phyloP scores from a whole-genome alignment of 208 protist genomes.

The Porcisia hertigi region DNA sequence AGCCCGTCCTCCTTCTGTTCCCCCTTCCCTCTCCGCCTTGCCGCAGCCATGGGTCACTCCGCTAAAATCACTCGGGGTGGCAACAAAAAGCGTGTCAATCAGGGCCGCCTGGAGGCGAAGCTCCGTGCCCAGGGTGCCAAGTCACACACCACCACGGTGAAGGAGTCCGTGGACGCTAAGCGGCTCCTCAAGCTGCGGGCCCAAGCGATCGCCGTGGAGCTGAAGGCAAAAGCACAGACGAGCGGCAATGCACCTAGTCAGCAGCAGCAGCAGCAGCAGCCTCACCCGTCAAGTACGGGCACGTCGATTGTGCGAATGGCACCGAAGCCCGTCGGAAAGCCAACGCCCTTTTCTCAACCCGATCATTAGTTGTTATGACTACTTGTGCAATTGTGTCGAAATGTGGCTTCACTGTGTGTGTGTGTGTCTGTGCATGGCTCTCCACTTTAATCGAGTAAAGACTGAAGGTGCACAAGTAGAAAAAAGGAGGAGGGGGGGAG shows the following conservation, averaged over 20 bases:
- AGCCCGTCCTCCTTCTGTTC: not conserved
- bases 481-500: too few relatives aligned
- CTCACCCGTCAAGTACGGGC: not conserved
- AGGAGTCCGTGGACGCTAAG: constrained; percentile 65
- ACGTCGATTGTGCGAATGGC: constrained; percentile 74
- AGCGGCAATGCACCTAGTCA: constrained; percentile 6
- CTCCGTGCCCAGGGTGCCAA: constrained; percentile 77
- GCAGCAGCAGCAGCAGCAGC: not conserved
- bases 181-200: constrained; percentile 58
- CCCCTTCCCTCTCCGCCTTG: not conserved
- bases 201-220: constrained; percentile 64
- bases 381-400: not conserved
- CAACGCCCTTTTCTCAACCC: constrained; percentile 8
- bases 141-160: constrained; percentile 61
- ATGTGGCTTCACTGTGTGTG: not conserved
- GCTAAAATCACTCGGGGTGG: constrained; percentile 89
- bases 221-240: constrained; percentile 53
- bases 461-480: not conserved
- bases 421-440: too few relatives aligned
- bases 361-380: not conserved
- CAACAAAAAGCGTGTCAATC: constrained; percentile 89
- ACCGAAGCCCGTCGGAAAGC: constrained; percentile 36
- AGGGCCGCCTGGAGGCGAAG: constrained; percentile 71
- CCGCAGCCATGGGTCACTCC: constrained; percentile 63
- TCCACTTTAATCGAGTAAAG: not conserved